A percentile compares a stretch with the other conserved stretches of the same genome.
phyloP scores from a whole-genome alignment of 352 stramenopile genomes.

The Globisporangium sylvaticum region DNA sequence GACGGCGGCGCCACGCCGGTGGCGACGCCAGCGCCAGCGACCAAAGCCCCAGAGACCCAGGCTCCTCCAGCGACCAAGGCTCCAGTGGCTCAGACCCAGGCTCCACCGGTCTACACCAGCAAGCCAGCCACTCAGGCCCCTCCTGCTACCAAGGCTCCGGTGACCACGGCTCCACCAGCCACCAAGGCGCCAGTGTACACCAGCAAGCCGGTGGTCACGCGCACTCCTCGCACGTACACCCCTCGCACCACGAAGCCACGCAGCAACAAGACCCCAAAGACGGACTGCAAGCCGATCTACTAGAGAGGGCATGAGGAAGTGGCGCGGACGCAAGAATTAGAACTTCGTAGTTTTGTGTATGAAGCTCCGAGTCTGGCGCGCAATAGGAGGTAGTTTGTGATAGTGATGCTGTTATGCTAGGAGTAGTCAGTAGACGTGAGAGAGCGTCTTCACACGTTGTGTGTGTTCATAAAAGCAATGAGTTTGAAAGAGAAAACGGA shows the following conservation, averaged over 20 bases:
- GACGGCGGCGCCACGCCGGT: neutral
- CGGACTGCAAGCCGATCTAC: slow-evolving; percentile 19
- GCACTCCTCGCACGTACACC: neutral
- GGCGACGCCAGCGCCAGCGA: neutral
- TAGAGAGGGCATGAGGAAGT: neutral
- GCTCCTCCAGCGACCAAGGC: slow-evolving; percentile 1
- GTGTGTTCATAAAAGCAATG: neutral
- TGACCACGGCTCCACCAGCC: neutral
- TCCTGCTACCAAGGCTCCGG: neutral
- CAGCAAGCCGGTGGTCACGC: neutral
- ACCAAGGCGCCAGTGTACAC: neutral
- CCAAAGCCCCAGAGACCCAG: neutral
- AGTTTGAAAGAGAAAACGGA: neutral
- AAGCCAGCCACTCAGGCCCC: neutral
- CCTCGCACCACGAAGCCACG: neutral
- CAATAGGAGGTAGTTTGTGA: neutral
- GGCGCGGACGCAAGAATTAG: neutral
- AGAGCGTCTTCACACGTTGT: neutral
- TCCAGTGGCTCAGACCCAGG: neutral
- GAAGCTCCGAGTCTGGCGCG: neutral
- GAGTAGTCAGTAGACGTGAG: neutral
- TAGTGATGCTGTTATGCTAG: neutral
- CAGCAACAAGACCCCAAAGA: slow-evolving; percentile 2
- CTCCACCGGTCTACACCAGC: slow-evolving; percentile 4
- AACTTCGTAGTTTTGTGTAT: neutral